Percentiles rank a stretch among this genome's conserved stretches.
phyloP scores from a whole-genome alignment of 306 rosid genomes.

The Dryas alaskensis region DNA sequence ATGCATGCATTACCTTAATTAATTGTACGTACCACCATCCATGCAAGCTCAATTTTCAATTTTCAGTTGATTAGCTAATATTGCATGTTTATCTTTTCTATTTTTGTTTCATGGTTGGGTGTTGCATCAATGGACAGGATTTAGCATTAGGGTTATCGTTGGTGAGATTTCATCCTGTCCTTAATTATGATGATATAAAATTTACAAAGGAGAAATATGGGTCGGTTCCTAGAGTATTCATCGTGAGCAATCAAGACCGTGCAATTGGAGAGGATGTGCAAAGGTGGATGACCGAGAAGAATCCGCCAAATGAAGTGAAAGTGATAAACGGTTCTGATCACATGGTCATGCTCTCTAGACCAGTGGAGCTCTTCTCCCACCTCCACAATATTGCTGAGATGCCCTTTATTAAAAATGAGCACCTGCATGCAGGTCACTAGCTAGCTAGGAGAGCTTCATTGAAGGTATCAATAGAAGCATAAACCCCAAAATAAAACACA shows the following conservation, averaged over 20 bases:
- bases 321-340: conserved; percentile 41
- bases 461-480: too few relatives aligned
- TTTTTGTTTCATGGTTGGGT: background rate
- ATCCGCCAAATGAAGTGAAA: conserved; percentile 32
- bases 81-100: background rate
- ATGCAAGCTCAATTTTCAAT: too few relatives aligned
- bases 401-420: background rate
- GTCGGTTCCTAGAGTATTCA: conserved; percentile 32
- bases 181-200: conserved; percentile 9
- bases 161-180: conserved; percentile 21
- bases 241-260: conserved; percentile 38
- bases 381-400: conserved; percentile 35
- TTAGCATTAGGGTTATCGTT: conserved; percentile 29
- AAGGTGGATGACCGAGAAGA: conserved; percentile 33
- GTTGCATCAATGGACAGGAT: conserved; percentile 26
- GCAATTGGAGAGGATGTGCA: conserved; percentile 20
- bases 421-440: too few relatives aligned
- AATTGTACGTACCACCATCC: too few relatives aligned
- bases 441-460: too few relatives aligned
- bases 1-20: too few relatives aligned
- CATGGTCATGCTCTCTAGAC: conserved; percentile 53
- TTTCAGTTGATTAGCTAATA: background rate
- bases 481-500: too few relatives aligned
- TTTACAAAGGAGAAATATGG: conserved; percentile 33
- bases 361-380: conserved; percentile 25